Conservation (phyloP, 139 green algal species). For the Haematococcus lacustris region DNA sequence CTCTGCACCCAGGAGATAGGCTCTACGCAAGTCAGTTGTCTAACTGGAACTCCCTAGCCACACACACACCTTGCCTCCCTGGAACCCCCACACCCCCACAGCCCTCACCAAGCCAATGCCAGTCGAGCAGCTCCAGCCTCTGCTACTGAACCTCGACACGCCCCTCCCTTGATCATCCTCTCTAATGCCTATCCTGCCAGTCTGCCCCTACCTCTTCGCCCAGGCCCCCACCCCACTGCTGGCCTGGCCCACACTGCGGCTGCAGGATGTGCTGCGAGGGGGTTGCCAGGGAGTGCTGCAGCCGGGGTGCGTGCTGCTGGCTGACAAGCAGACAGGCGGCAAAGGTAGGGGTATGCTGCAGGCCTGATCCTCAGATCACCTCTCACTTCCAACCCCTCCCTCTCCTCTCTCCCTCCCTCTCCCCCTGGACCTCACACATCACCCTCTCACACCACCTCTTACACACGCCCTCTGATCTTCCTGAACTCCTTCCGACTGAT, state of each 20-base stretch:
- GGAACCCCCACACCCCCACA: background rate
- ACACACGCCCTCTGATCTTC: background rate
- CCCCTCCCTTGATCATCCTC: no score
- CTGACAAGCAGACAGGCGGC: constrained; percentile 59
- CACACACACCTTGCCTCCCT: background rate
- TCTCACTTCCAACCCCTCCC: no score
- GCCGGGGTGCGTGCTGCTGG: constrained; percentile 54
- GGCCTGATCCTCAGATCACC: constrained; percentile 47
- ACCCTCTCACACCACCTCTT: background rate
- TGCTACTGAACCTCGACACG: background rate
- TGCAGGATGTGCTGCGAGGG: constrained; percentile 50
- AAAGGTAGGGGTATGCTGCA: constrained; percentile 44
- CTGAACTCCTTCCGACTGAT: background rate
- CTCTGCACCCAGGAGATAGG: constrained; percentile 26
- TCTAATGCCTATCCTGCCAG: background rate
- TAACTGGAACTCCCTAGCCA: background rate
- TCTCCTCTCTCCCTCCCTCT: no score
- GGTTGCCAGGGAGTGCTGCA: constrained; percentile 29
- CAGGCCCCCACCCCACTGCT: background rate
- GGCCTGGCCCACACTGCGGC: constrained; percentile 1
- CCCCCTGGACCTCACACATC: no score
- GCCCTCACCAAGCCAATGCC: no score
- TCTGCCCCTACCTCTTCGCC: background rate
- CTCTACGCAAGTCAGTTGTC: constrained; percentile 48
- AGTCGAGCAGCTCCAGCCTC: background rate